A percentile compares a stretch with the other conserved stretches of the same genome.
Conservation (phyloP, 192 early-diverging fungal genomes). For the Spizellomyces punctatus region DNA sequence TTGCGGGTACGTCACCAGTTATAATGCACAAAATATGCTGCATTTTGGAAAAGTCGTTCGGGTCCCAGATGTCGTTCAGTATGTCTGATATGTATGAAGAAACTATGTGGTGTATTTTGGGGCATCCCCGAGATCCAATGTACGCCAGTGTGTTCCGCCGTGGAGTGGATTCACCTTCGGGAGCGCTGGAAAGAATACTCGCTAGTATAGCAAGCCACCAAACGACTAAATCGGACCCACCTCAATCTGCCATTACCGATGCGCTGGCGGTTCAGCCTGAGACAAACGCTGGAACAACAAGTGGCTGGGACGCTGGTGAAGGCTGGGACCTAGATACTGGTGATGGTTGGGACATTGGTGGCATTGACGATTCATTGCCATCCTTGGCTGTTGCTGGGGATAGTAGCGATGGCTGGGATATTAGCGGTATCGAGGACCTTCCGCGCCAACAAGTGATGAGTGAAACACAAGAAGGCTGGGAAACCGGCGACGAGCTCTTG, state of each 20-base stretch:
- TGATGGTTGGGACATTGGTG: constrained; percentile 23
- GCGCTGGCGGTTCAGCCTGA: background rate
- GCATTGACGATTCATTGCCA: background rate
- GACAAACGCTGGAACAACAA: background rate
- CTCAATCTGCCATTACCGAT: background rate
- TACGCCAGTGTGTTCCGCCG: constrained; percentile 35
- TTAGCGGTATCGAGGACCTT: constrained; percentile 12
- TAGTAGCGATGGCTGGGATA: constrained; percentile 12
- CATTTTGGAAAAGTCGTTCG: constrained; percentile 11
- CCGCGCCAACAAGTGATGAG: background rate
- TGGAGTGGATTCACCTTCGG: constrained; percentile 37
- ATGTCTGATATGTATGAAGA: constrained; percentile 28
- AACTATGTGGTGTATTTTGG: constrained; percentile 27
- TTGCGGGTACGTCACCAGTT: constrained; percentile 36
- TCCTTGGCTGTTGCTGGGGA: too few relatives aligned
- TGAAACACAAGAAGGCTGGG: background rate
- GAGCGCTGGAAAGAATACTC: constrained; percentile 38
- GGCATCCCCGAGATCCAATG: background rate
- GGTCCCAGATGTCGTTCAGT: constrained; percentile 9
- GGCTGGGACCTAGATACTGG: background rate
- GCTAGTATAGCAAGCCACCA: background rate
- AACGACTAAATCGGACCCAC: background rate
- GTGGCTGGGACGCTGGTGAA: background rate
- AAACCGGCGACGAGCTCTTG: background rate
- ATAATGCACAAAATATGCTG: constrained; percentile 31